These are phyloP conservation scores for Citrus australasica DNA, from an alignment of 345 rosid species.

Conservation along the genomic window DNA sequence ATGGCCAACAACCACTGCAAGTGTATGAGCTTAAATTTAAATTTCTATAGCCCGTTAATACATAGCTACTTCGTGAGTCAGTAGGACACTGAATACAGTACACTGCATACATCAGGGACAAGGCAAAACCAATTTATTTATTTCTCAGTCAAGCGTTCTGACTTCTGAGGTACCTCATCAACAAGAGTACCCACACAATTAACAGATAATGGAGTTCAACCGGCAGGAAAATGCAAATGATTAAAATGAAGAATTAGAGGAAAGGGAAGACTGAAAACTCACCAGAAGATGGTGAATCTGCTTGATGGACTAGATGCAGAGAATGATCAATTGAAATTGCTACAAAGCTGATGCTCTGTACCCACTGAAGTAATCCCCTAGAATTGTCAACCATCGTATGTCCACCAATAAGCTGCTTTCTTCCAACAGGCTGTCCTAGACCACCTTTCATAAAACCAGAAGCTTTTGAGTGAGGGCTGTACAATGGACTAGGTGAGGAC, in stretches of 20 bases:
- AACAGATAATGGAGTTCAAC: background rate
- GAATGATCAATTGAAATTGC: slow-evolving; percentile 84
- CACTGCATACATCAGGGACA: background rate
- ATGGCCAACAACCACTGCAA: no score
- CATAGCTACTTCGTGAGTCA: background rate
- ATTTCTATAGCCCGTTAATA: background rate
- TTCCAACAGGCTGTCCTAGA: slow-evolving; percentile 66
- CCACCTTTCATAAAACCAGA: slow-evolving; percentile 88
- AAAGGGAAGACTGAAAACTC: slow-evolving; percentile 23
- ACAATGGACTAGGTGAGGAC: slow-evolving; percentile 80
- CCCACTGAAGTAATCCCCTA: slow-evolving; percentile 93
- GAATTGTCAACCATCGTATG: slow-evolving; percentile 62
- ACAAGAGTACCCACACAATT: background rate
- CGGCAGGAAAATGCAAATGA: background rate
- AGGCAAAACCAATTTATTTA: background rate
- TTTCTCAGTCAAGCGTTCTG: background rate
- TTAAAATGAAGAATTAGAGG: background rate
- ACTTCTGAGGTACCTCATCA: background rate
- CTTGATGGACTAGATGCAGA: slow-evolving; percentile 68
- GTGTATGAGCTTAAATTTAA: background rate
- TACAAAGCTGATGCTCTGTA: slow-evolving; percentile 92
- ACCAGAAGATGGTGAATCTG: slow-evolving; percentile 79
- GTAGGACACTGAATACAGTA: background rate
- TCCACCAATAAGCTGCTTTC: slow-evolving; percentile 81
- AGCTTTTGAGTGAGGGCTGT: slow-evolving; percentile 75